A percentile compares a stretch with the other conserved stretches of the same genome.
Evolutionary conservation across 768 basidiomycete species (phyloP).

Genomic region (Rhodotorula paludigena): DNA sequence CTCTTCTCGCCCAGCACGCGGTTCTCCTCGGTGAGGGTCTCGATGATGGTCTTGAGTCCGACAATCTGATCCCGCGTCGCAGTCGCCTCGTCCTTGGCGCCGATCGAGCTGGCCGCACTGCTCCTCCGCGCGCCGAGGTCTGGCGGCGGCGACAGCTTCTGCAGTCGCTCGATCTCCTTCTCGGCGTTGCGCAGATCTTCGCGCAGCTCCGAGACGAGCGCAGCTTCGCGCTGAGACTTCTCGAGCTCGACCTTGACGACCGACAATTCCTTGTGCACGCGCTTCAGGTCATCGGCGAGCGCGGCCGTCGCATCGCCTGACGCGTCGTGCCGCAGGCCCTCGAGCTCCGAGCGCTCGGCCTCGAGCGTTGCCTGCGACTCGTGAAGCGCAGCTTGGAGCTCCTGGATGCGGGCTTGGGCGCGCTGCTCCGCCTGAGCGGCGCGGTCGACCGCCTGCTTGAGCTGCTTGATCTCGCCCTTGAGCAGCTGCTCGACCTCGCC

Average conservation of each 20-base stretch:
- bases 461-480: slow-evolving; percentile 63
- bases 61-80: slow-evolving; percentile 60
- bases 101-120: slow-evolving; percentile 21
- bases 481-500: slow-evolving; percentile 54
- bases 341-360: slow-evolving; percentile 83
- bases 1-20: slow-evolving; percentile 61
- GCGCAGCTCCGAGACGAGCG: slow-evolving; percentile 25
- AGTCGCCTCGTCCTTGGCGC: slow-evolving; percentile 39
- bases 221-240: slow-evolving; percentile 29
- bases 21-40: slow-evolving; percentile 83
- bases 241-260: slow-evolving; percentile 44
- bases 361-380: slow-evolving; percentile 84
- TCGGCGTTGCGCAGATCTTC: slow-evolving; percentile 42
- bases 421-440: slow-evolving; percentile 57
- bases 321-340: slow-evolving; percentile 66
- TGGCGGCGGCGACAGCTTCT: not conserved
- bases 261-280: slow-evolving; percentile 57
- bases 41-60: slow-evolving; percentile 83
- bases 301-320: slow-evolving; percentile 56
- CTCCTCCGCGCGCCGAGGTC: not conserved
- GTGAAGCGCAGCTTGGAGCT: slow-evolving; percentile 81
- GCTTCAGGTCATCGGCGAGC: slow-evolving; percentile 55
- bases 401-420: slow-evolving; percentile 65
- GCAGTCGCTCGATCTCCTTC: slow-evolving; percentile 38
- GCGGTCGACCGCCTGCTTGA: slow-evolving; percentile 59